Percentiles rank a stretch among this genome's conserved stretches.
Evolutionary conservation across 2,329 filamentous ascomycete genomes (phyloP).

Genomic region (Ophiostoma pallidulum): DNA sequence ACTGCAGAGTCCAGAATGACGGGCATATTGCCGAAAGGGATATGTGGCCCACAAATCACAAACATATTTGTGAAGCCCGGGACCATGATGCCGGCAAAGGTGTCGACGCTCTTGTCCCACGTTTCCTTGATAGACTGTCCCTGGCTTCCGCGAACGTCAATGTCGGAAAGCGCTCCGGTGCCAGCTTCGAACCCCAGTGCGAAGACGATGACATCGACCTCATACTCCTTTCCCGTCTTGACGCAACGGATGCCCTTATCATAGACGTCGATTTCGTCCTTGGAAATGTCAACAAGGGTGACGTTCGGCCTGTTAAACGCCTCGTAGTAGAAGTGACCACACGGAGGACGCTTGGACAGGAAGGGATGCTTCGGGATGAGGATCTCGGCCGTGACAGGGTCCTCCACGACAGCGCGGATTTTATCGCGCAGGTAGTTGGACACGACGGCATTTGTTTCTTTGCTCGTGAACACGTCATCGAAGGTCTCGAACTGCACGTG

Average conservation of each 20-base stretch:
- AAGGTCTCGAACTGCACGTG: slow-evolving; percentile 9
- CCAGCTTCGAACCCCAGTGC: slow-evolving; percentile 28
- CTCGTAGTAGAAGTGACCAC: slow-evolving; percentile 42
- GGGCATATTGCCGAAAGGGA: slow-evolving; percentile 9
- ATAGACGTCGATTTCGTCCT: slow-evolving; percentile 32
- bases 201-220: slow-evolving; percentile 29
- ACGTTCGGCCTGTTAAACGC: slow-evolving; percentile 37
- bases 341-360: slow-evolving; percentile 34
- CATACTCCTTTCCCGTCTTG: slow-evolving; percentile 25
- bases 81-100: slow-evolving; percentile 19
- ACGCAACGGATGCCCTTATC: slow-evolving; percentile 29
- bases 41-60: slow-evolving; percentile 14
- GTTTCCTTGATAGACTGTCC: slow-evolving; percentile 21
- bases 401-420: slow-evolving; percentile 26
- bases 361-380: slow-evolving; percentile 34
- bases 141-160: slow-evolving; percentile 23
- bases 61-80: slow-evolving; percentile 16
- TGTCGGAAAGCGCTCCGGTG: slow-evolving; percentile 25
- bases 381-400: slow-evolving; percentile 27
- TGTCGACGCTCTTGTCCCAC: slow-evolving; percentile 23
- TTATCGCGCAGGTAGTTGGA: slow-evolving; percentile 25
- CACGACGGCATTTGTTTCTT: slow-evolving; percentile 22
- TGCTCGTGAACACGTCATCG: slow-evolving; percentile 22
- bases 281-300: slow-evolving; percentile 34
- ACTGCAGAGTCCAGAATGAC: slow-evolving; percentile 11